Conservation (phyloP, 2,329 filamentous ascomycete genomes). For the Trichoderma citrinoviride region DNA sequence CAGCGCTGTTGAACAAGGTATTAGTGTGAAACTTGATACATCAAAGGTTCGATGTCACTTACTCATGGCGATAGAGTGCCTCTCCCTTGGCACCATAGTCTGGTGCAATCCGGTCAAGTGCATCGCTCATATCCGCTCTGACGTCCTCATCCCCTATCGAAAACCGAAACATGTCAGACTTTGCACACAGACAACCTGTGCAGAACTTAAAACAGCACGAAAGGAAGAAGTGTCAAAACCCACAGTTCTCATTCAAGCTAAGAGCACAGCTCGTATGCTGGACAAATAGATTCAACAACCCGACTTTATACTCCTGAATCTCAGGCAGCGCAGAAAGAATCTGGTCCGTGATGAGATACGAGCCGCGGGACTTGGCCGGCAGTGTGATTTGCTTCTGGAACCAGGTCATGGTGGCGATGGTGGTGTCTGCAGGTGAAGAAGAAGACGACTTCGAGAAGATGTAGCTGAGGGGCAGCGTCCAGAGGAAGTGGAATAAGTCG, state of each 20-base stretch:
- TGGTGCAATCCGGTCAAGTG: slow-evolving; percentile 84
- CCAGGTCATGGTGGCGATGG: slow-evolving; percentile 62
- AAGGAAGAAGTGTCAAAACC: neutral
- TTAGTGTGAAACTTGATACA: neutral
- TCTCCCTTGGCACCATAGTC: slow-evolving; percentile 69
- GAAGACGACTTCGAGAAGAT: slow-evolving; percentile 33
- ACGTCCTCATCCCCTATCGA: slow-evolving; percentile 67
- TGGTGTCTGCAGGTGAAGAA: slow-evolving; percentile 33
- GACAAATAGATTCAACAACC: slow-evolving; percentile 83
- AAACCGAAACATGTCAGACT: neutral
- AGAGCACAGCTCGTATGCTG: slow-evolving; percentile 94
- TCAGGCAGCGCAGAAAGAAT: slow-evolving; percentile 72
- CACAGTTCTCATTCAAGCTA: slow-evolving; percentile 86
- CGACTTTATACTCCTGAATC: slow-evolving; percentile 77
- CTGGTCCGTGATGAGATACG: slow-evolving; percentile 83
- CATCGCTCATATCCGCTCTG: slow-evolving; percentile 89
- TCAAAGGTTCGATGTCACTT: slow-evolving; percentile 22
- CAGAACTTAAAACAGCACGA: neutral
- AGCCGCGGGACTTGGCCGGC: slow-evolving; percentile 72
- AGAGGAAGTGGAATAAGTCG: slow-evolving; percentile 50
- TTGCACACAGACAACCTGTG: neutral
- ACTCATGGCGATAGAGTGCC: slow-evolving; percentile 73
- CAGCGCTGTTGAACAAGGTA: slow-evolving; percentile 53
- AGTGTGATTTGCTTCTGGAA: slow-evolving; percentile 82
- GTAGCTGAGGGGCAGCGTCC: slow-evolving; percentile 47